Base-by-base conservation (phyloP, 2,329 filamentous ascomycete genomes). In the Fusarium oligoseptatum region DNA sequence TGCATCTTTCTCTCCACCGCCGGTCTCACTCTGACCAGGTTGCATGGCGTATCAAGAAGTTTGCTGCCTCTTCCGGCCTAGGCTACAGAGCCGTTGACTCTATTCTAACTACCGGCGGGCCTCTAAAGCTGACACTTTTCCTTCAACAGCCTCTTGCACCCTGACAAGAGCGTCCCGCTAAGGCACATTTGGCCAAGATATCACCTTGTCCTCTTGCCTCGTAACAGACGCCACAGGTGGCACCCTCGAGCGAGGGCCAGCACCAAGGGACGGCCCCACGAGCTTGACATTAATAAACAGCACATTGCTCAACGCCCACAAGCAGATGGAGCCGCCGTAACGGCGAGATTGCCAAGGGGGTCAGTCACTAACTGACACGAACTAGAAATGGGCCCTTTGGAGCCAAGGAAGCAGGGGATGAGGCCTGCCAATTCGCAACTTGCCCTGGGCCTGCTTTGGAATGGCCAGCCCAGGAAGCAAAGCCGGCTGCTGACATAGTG, bases 201-300 rank as follows among this genome's bases (percentile, higher is more conserved):
- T 70, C 22, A 22, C 34, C 45, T 45, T 66, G 60, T 43, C 55
- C 24, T 45, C 58, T 52, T 52, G 48, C 48, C 64, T 72, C 58
- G 52, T 70, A 60, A 48, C 48, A 45, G 62, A 32, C 71, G 74
- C 67, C 66, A 69, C 64, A 66, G 48, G 55, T 67, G 57, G 63
- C 58, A 60, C 67, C 57, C 61, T 48, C 45, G 69, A 60, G 70
- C 39, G 60, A 68, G 57, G 64, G 64, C 62, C 62, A 48, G 17
- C 50, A 29, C 55, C 50, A 60, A n/a, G 45, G 57, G 64, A 64
- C 60, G 39, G 70, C 55, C 72, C 70, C 71, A 67, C 29, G 65
- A 73, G 66, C 61, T 70, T 68, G 70, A 72, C 76, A 77, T 70
- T 72, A 69, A 78, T 67, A 75, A 71, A 66, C 67, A 63, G 43